Evolutionary conservation across 306 rosid genomes (phyloP).

Genomic region (Coriaria nepalensis): DNA sequence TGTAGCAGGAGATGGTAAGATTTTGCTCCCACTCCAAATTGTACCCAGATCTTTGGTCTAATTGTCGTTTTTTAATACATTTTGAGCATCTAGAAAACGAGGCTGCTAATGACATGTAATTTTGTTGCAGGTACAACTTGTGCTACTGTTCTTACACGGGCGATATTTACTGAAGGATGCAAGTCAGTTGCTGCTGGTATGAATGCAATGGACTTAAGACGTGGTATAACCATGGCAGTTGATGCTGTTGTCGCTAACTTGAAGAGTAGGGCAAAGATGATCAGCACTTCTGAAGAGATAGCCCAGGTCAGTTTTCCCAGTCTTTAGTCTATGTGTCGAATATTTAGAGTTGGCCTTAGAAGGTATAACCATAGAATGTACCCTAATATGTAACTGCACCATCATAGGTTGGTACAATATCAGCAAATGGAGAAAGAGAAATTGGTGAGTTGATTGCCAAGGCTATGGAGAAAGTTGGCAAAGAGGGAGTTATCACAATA

Average conservation of each 20-base stretch:
- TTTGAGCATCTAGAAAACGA: no score
- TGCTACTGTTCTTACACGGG: constrained; percentile 44
- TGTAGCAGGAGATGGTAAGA: constrained; percentile 46
- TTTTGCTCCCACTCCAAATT: neutral
- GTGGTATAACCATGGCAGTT: constrained; percentile 43
- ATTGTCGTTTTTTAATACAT: no score
- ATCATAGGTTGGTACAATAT: constrained; percentile 42
- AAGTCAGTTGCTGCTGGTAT: constrained; percentile 48
- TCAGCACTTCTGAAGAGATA: constrained; percentile 45
- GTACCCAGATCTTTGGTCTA: neutral
- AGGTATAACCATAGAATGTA: neutral
- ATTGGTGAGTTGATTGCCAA: constrained; percentile 47
- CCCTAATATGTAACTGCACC: neutral
- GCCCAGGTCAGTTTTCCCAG: constrained; percentile 23
- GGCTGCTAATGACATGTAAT: neutral
- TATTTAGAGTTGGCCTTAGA: neutral
- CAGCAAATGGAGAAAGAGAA: constrained; percentile 46
- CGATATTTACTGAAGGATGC: constrained; percentile 47
- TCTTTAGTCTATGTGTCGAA: neutral
- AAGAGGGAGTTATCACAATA: constrained; percentile 41
- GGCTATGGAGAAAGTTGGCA: constrained; percentile 51
- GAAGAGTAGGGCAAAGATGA: constrained; percentile 43
- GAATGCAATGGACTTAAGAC: constrained; percentile 46
- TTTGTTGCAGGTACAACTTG: constrained; percentile 41
- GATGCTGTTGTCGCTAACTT: constrained; percentile 40